Evolutionary conservation across 140 eudicot genomes (phyloP).

Genomic region (Oenanthe javanica): DNA sequence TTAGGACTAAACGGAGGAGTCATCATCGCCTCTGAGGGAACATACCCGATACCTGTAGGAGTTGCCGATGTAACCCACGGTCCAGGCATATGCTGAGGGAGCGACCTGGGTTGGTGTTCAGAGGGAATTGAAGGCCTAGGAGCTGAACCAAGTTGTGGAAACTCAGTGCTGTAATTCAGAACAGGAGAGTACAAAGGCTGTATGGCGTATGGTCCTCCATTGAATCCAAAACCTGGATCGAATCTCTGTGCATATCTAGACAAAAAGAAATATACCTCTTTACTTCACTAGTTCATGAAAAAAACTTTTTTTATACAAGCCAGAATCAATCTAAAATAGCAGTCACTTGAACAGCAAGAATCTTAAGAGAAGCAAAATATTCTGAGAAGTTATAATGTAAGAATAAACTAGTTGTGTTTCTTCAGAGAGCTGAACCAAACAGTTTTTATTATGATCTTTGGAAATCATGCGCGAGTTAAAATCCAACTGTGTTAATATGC

Average conservation of each 20-base stretch:
- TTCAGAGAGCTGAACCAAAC: background rate
- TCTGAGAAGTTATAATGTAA: background rate
- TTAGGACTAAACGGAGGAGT: constrained; percentile 59
- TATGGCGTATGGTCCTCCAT: constrained; percentile 65
- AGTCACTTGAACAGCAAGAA: background rate
- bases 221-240: constrained; percentile 98
- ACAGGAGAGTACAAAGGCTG: constrained; percentile 96
- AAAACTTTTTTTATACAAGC: background rate
- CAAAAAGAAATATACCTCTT: background rate
- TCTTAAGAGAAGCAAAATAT: background rate
- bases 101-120: constrained; percentile 62
- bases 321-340: background rate
- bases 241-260: constrained; percentile 87
- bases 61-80: constrained; percentile 73
- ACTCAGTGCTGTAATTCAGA: constrained; percentile 89
- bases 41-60: constrained; percentile 75
- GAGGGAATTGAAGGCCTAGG: constrained; percentile 61
- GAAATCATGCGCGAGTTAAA: background rate
- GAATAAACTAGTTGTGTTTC: background rate
- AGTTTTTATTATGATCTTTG: background rate
- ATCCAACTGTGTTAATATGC: background rate
- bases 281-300: background rate
- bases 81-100: constrained; percentile 71
- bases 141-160: constrained; percentile 88
- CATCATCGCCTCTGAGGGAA: constrained; percentile 79